phyloP scores from a whole-genome alignment of 176 grass and related monocot genomes.

The Musa troglodytarum region DNA sequence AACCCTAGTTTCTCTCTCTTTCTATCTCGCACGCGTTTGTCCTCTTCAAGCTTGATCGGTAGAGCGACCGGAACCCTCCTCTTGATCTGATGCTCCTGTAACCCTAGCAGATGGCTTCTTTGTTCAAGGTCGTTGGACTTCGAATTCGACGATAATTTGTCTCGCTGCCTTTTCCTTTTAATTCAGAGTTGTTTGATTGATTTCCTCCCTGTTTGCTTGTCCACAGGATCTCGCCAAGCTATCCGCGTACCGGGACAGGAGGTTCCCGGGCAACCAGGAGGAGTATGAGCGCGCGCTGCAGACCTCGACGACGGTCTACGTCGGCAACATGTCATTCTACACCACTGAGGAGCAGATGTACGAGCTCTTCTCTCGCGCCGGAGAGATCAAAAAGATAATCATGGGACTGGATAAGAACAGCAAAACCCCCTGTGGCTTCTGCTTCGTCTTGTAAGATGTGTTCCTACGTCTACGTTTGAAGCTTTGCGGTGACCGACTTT shows the following conservation, averaged over 20 bases:
- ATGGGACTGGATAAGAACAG: slow-evolving; percentile 94
- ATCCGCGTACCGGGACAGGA: slow-evolving; percentile 84
- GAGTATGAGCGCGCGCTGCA: slow-evolving; percentile 72
- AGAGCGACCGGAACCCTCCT: too few species aligned
- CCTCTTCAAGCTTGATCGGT: too few species aligned
- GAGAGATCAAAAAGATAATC: slow-evolving; percentile 98
- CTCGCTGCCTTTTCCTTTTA: neutral
- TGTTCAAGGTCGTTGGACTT: slow-evolving; percentile 12
- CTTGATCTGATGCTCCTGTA: too few species aligned
- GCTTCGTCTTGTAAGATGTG: slow-evolving; percentile 54
- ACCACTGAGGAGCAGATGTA: slow-evolving; percentile 94
- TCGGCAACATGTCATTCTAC: slow-evolving; percentile 99
- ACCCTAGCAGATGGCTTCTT: slow-evolving; percentile 4
- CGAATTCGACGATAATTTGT: neutral
- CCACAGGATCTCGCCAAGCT: slow-evolving; percentile 72
- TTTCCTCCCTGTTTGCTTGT: neutral
- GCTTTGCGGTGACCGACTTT: neutral
- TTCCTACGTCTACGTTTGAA: neutral
- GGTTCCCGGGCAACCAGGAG: slow-evolving; percentile 81
- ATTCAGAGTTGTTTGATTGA: neutral
- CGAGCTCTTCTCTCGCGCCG: slow-evolving; percentile 83
- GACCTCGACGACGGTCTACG: slow-evolving; percentile 66
- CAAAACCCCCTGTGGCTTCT: slow-evolving; percentile 97
- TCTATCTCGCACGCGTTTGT: too few species aligned
- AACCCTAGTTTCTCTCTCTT: too few species aligned